A percentile compares a stretch with the other conserved stretches of the same genome.
Evolutionary conservation across 805 yeast species (phyloP).

Genomic region (Cyberlindnera amylophila): DNA sequence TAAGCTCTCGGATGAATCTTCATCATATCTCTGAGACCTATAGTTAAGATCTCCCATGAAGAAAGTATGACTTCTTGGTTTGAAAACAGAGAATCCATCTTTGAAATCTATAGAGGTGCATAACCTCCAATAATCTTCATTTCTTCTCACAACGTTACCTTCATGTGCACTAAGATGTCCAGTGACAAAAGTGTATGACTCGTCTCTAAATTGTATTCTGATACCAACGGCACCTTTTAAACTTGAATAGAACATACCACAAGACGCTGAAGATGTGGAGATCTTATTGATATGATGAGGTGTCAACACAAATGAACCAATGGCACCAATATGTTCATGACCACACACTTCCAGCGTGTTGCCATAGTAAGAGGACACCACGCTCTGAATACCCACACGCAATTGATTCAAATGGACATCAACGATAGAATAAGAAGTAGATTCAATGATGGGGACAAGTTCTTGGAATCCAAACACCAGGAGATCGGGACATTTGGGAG

Average conservation of each 20-base stretch:
- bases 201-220: constrained; percentile 36
- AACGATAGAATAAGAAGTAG: constrained; percentile 40
- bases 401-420: constrained; percentile 35
- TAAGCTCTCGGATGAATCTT: constrained; percentile 22
- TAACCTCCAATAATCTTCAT: constrained; percentile 46
- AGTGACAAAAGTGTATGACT: constrained; percentile 53
- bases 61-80: constrained; percentile 56
- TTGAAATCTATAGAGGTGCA: constrained; percentile 54
- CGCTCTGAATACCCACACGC: constrained; percentile 32
- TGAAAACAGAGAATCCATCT: constrained; percentile 47
- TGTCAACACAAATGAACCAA: constrained; percentile 49
- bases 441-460: constrained; percentile 51
- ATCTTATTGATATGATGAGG: constrained; percentile 15
- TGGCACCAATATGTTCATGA: constrained; percentile 48
- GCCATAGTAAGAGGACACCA: constrained; percentile 35
- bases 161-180: constrained; percentile 81
- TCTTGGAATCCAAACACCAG: constrained; percentile 69
- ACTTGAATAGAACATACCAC: constrained; percentile 43
- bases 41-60: constrained; percentile 86
- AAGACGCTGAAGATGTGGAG: constrained; percentile 2
- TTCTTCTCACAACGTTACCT: constrained; percentile 54
- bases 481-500: constrained; percentile 38
- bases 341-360: constrained; percentile 40
- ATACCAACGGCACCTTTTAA: constrained; percentile 74
- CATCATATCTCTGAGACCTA: constrained; percentile 39